Base-by-base conservation (phyloP, 257 asterid species). In the Solanum ahanhuiri region DNA sequence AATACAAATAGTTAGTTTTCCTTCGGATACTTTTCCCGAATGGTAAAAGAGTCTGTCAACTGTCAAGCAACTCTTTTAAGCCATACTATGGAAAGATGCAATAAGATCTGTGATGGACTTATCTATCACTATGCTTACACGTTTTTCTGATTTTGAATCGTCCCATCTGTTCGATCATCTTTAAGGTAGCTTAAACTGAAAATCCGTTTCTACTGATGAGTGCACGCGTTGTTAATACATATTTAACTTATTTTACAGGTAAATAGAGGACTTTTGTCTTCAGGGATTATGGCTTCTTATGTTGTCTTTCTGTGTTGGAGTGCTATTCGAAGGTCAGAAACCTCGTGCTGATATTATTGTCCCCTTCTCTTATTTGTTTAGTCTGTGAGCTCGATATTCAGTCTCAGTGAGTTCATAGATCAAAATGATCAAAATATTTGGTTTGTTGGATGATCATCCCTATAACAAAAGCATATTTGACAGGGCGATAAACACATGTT, bases 271-370 rank as follows among this genome's bases (percentile, higher is more conserved):
- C 92, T 95, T 85, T 90, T 95, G 86, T 95, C 98, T 85, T 95
- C 98, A 6, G 99, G 99, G 89, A 95, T 96, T 64, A 95, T 95
- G 99, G 98, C 99, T n/a, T 93, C 97, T 73, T 96, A 96, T 89
- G 88, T 96, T 58, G 98, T 92, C 31, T 96, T 94, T 92, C 96
- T 96, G 23, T 94, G 99, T 83, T 95, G 98, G 99, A 93, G 95
- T 33, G 99, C 99, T 73, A 92, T 95, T 64, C 92, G 98, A 91
- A 96, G 99, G 98, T 96, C 60, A 86, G 48, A 23, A 73, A 8
- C 85, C 35, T 20, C 10, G 23, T 31, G 86, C 35, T 33, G 41
- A 45, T 8, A 51, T 45, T 10, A 15, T 60, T 9, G n/a, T 54
- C 9, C 12, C n/a, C 12, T 76, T 41, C 23, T 33, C 15, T 77